phyloP scores from a whole-genome alignment of 2,329 filamentous ascomycete genomes.

The Remersonia thermophila region DNA sequence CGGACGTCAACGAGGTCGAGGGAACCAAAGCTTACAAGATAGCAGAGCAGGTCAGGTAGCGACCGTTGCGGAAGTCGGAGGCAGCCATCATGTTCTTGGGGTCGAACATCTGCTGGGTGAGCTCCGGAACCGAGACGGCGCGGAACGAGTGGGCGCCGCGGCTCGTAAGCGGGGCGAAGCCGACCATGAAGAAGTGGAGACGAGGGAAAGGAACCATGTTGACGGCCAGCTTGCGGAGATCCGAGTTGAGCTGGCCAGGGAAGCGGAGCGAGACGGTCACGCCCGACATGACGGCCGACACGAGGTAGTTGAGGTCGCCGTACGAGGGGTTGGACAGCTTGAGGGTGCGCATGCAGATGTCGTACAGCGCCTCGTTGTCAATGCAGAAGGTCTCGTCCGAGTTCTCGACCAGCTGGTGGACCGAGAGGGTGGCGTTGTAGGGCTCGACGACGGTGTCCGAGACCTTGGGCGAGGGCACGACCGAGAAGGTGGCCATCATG shows the following conservation, averaged over 20 bases:
- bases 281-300: slow-evolving; percentile 99
- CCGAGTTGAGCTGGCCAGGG: slow-evolving; percentile 99
- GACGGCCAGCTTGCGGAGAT: slow-evolving; percentile 97
- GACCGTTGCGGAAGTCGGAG: slow-evolving; percentile 98
- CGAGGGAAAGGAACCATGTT: slow-evolving; percentile 99
- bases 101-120: slow-evolving; percentile 99
- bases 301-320: slow-evolving; percentile 97
- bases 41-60: slow-evolving; percentile 97
- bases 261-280: slow-evolving; percentile 98
- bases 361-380: slow-evolving; percentile 99
- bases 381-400: slow-evolving; percentile 99
- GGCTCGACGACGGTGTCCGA: slow-evolving; percentile 99
- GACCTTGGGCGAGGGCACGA: slow-evolving; percentile 97
- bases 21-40: slow-evolving; percentile 59
- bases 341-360: slow-evolving; percentile 99
- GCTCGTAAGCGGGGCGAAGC: slow-evolving; percentile 95
- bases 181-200: slow-evolving; percentile 99
- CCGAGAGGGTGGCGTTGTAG: slow-evolving; percentile 97
- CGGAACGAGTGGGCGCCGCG: slow-evolving; percentile 81
- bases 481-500: slow-evolving; percentile 99
- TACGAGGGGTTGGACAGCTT: slow-evolving; percentile 99
- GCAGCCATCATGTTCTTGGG: slow-evolving; percentile 99
- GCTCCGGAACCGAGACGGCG: slow-evolving; percentile 90
- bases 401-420: slow-evolving; percentile 99
- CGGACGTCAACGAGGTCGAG: neutral